Evolutionary conservation across 2,329 filamentous ascomycete genomes (phyloP), one percentile per base, ranked within the genome.

Genomic region (Ophiostoma montium): DNA sequence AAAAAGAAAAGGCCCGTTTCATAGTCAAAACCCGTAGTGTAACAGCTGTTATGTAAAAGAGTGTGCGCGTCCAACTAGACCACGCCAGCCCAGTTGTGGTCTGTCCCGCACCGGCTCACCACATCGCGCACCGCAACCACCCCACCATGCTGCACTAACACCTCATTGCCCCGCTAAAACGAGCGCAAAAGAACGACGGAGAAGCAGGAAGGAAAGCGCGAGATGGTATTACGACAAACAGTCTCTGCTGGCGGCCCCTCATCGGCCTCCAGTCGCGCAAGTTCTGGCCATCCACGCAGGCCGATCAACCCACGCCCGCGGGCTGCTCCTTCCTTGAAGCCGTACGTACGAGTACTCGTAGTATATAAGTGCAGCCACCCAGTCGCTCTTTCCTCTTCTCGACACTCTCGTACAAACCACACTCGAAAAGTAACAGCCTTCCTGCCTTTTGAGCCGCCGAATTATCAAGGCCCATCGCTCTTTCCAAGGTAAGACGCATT

Each of bases 101-200:
- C 38, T 50, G 38, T 44, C 36, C 32, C 31, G 23, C 44, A 35
- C 39, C 49, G 36, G 43, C 38, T 23, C 35, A 41, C 44, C 42
- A 50, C 30, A 21, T 35, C 35, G 18, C 18, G 38, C 46, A 49
- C 21, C 31, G 35, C 44, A 18, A 49, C 13, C 36, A 49, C 50
- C 50, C 50, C 50, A 51, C 50, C 46, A 19, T n/a, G 41, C 27
- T 41, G 50, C 46, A 46, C 46, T 46, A 51, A 48, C 45, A 50
- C 49, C 39, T 42, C 50, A 51, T 46, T 51, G 50, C 50, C 50
- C 50, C 46, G 43, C 50, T 46, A 46, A 46, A 42, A 48, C 13
- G 5, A 27, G 27, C 23, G 16, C 46, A 47, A 43, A 39, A 32
- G 45, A 35, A 35, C 30, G 21, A 47, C 39, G 30, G 15, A 16